A percentile compares a stretch with the other conserved stretches of the same genome.
phyloP scores from a whole-genome alignment of 2,329 filamentous ascomycete genomes.

The Colletotrichum sp. region DNA sequence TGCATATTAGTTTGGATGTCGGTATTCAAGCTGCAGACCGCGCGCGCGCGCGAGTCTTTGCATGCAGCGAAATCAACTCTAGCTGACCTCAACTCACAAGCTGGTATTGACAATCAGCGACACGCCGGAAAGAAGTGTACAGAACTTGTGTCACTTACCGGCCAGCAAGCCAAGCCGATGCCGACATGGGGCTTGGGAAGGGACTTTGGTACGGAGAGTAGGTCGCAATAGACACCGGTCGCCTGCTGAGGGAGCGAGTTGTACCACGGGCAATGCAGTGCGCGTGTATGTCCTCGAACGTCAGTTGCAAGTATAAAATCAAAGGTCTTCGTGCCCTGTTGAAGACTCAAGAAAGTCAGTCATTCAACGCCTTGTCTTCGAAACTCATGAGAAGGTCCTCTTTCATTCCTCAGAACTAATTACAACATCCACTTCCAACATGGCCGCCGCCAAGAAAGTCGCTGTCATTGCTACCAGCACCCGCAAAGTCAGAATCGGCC shows the following conservation, averaged over 20 bases:
- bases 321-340: not conserved
- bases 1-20: not conserved
- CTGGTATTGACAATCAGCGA: not conserved
- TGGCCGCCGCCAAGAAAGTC: constrained; percentile 23
- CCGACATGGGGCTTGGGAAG: not conserved
- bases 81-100: not conserved
- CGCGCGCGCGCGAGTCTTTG: not conserved
- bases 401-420: not conserved
- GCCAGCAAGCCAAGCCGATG: not conserved
- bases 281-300: not conserved
- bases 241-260: not conserved
- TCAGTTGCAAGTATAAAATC: not conserved
- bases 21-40: not conserved
- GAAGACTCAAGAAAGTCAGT: not conserved
- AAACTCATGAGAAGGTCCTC: not conserved
- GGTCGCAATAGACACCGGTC: not conserved
- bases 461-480: constrained; percentile 42
- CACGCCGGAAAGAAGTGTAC: not conserved
- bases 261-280: not conserved
- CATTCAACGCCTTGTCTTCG: not conserved
- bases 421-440: not conserved
- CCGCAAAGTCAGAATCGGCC: constrained; percentile 32
- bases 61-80: not conserved
- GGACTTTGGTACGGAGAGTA: not conserved
- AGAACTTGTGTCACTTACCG: not conserved